Conservation (phyloP, 345 rosid species). For the Populus pruinosa region DNA sequence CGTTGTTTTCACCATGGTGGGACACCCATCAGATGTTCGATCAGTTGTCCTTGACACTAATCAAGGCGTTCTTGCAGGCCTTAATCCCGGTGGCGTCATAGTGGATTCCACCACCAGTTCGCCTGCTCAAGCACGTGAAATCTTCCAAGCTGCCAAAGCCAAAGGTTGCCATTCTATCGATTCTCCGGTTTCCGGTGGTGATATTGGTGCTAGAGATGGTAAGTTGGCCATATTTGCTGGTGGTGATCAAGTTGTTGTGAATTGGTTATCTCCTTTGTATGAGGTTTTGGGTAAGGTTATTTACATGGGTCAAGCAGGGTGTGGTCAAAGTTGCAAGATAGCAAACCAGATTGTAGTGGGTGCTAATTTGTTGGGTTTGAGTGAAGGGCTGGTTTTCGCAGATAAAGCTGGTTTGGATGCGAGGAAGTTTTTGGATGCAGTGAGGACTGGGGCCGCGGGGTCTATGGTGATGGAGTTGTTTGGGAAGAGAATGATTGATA, state of each 20-base stretch:
- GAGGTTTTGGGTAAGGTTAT: slow-evolving; percentile 50
- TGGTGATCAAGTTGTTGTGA: slow-evolving; percentile 52
- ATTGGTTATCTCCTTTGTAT: slow-evolving; percentile 60
- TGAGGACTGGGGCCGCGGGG: slow-evolving; percentile 62
- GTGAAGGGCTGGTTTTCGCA: slow-evolving; percentile 73
- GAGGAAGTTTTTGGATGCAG: slow-evolving; percentile 39
- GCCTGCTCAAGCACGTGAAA: slow-evolving; percentile 59
- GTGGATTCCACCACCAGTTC: slow-evolving; percentile 71
- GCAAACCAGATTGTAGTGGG: slow-evolving; percentile 73
- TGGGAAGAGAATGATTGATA: slow-evolving; percentile 60
- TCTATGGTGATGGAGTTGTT: slow-evolving; percentile 66
- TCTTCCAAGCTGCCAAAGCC: slow-evolving; percentile 41
- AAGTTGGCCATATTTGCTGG: slow-evolving; percentile 62
- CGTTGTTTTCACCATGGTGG: slow-evolving; percentile 76
- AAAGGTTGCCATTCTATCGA: slow-evolving; percentile 64
- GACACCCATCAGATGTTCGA: slow-evolving; percentile 70
- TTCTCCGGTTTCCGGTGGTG: slow-evolving; percentile 76
- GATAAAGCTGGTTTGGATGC: slow-evolving; percentile 61
- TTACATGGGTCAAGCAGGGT: slow-evolving; percentile 70
- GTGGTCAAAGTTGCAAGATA: slow-evolving; percentile 75
- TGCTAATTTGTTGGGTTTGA: slow-evolving; percentile 66
- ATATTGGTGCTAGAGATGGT: slow-evolving; percentile 69
- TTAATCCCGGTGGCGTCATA: slow-evolving; percentile 54
- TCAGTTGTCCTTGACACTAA: slow-evolving; percentile 47
- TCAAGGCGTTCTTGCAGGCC: slow-evolving; percentile 41